These are phyloP conservation scores for Malbranchea cinnamomea DNA, from an alignment of 2,329 filamentous ascomycete species.

Conservation along the genomic window DNA sequence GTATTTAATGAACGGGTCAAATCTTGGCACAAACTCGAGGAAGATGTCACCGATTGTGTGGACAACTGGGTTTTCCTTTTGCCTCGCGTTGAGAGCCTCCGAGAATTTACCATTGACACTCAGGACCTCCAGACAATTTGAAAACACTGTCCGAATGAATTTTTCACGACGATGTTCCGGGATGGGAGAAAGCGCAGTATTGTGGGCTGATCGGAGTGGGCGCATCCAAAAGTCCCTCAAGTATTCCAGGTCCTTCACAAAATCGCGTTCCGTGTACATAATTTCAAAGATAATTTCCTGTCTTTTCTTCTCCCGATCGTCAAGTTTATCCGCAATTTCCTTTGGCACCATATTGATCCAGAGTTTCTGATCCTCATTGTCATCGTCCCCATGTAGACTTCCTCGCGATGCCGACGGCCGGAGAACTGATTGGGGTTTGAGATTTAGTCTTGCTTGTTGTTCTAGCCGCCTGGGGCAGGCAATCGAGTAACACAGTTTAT, in stretches of 20 bases:
- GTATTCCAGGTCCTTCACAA: conserved; percentile 97
- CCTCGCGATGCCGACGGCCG: conserved; percentile 54
- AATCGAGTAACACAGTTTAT: conserved; percentile 94
- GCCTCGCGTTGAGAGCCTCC: conserved; percentile 71
- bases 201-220: conserved; percentile 60
- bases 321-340: conserved; percentile 78
- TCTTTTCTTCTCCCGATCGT: conserved; percentile 86
- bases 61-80: conserved; percentile 82
- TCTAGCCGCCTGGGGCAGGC: conserved; percentile 86
- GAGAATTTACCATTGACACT: conserved; percentile 80
- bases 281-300: conserved; percentile 97
- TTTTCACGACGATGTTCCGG: conserved; percentile 75
- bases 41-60: conserved; percentile 88
- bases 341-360: conserved; percentile 99
- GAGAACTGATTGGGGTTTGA: conserved; percentile 82
- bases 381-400: conserved; percentile 72
- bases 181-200: conserved; percentile 58
- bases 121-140: conserved; percentile 90
- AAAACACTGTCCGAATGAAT: conserved; percentile 88
- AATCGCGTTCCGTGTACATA: conserved; percentile 97
- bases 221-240: conserved; percentile 97
- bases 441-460: conserved; percentile 83
- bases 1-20: conserved; percentile 92
- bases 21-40: conserved; percentile 76
- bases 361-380: conserved; percentile 89